A percentile compares a stretch with the other conserved stretches of the same genome.
phyloP scores from a whole-genome alignment of 2,329 filamentous ascomycete species.

The Phaeosphaeriaceae sp. region DNA sequence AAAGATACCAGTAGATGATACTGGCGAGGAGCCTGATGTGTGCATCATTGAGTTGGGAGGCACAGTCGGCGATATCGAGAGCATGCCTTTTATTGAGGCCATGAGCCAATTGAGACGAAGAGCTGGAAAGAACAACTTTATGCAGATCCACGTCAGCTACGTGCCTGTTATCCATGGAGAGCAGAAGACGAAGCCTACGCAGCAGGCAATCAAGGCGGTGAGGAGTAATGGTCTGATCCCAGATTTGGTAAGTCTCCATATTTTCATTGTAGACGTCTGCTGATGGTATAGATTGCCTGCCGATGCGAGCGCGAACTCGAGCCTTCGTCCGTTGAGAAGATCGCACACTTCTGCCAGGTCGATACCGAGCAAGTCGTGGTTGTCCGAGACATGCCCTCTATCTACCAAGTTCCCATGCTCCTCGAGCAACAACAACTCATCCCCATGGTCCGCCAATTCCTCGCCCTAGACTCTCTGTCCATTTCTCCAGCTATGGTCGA shows the following conservation, averaged over 20 bases:
- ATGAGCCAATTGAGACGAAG: slow-evolving; percentile 78
- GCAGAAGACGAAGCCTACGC: slow-evolving; percentile 97
- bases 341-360: slow-evolving; percentile 88
- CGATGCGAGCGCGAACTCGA: slow-evolving; percentile 83
- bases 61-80: slow-evolving; percentile 83
- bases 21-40: slow-evolving; percentile 82
- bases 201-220: slow-evolving; percentile 84
- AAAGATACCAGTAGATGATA: slow-evolving; percentile 84
- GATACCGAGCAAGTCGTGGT: slow-evolving; percentile 84
- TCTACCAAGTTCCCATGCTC: slow-evolving; percentile 94
- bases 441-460: slow-evolving; percentile 68
- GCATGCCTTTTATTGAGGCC: slow-evolving; percentile 86
- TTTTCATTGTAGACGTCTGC: neutral
- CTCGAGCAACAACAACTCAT: slow-evolving; percentile 83
- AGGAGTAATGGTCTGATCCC: slow-evolving; percentile 76
- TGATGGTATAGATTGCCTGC: slow-evolving; percentile 76
- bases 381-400: slow-evolving; percentile 86
- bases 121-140: slow-evolving; percentile 79
- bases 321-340: slow-evolving; percentile 79
- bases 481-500: slow-evolving; percentile 63
- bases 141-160: slow-evolving; percentile 88
- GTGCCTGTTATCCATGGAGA: slow-evolving; percentile 79
- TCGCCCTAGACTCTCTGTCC: slow-evolving; percentile 68
- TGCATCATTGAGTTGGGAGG: slow-evolving; percentile 82
- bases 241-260: slow-evolving; percentile 62